Evolutionary conservation across 2,329 filamentous ascomycete species (phyloP).

Genomic region (Colletotrichum shisoi): DNA sequence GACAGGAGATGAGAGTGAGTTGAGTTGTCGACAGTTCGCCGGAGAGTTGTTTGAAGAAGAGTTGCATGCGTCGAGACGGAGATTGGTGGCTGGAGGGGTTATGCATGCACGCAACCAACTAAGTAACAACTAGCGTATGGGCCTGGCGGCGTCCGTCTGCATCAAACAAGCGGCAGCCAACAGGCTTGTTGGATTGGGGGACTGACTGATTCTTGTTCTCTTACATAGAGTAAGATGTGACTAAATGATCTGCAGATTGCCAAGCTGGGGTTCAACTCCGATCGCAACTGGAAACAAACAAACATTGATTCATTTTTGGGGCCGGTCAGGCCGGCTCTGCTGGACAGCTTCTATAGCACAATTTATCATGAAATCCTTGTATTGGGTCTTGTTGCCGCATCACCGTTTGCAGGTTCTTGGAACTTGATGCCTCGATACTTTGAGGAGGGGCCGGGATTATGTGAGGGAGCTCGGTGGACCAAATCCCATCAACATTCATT

Average conservation of each 20-base stretch:
- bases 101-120: not conserved
- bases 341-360: too few relatives aligned
- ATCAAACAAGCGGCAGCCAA: not conserved
- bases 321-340: too few relatives aligned
- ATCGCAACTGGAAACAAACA: not conserved
- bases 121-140: constrained; percentile 1
- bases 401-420: too few relatives aligned
- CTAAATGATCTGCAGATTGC: not conserved
- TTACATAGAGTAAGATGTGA: not conserved
- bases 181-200: not conserved
- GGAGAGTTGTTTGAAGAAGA: constrained; percentile 12
- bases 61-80: constrained; percentile 2
- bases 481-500: too few relatives aligned
- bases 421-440: too few relatives aligned
- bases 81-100: constrained; percentile 1
- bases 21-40: not conserved
- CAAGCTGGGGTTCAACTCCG: not conserved
- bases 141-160: constrained; percentile 9
- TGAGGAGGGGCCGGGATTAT: too few relatives aligned
- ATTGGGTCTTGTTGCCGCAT: too few relatives aligned
- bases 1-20: too few relatives aligned
- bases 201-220: too few relatives aligned
- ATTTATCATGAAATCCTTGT: too few relatives aligned
- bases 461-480: too few relatives aligned
- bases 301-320: not conserved